A percentile compares a stretch with the other conserved stretches of the same genome.
phyloP scores from a whole-genome alignment of 495 filamentous ascomycete species.

The Margaritispora aquatica region DNA sequence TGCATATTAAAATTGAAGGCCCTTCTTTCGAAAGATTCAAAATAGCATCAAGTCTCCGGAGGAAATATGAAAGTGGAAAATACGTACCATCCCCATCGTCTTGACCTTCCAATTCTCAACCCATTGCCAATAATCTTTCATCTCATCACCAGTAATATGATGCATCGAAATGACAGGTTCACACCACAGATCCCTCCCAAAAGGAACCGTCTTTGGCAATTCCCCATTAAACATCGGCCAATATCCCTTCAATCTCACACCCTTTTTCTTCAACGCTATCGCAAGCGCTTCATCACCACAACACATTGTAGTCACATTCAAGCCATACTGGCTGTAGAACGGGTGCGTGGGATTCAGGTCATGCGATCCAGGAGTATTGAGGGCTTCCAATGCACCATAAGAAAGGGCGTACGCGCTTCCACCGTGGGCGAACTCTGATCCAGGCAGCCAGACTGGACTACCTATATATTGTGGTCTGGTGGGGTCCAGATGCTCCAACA shows the following conservation, averaged over 20 bases:
- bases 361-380: background rate
- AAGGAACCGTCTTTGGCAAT: constrained; percentile 9
- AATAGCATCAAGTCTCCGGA: background rate
- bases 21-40: background rate
- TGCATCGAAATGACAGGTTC: constrained; percentile 3
- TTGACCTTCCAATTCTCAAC: constrained; percentile 4
- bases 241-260: constrained; percentile 7
- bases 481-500: background rate
- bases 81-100: constrained; percentile 7
- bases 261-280: background rate
- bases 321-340: constrained; percentile 5
- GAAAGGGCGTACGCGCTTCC: constrained; percentile 4
- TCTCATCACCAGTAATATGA: constrained; percentile 2
- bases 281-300: constrained; percentile 4
- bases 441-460: constrained; percentile 1
- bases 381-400: constrained; percentile 1
- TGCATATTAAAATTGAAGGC: background rate
- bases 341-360: background rate
- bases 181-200: constrained; percentile 21
- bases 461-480: background rate
- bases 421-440: background rate
- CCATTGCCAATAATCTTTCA: constrained; percentile 5
- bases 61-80: background rate
- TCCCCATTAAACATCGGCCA: constrained; percentile 16
- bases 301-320: constrained; percentile 6